Conservation (phyloP, 352 stramenopile genomes). For the Phytopythium helicoides region DNA sequence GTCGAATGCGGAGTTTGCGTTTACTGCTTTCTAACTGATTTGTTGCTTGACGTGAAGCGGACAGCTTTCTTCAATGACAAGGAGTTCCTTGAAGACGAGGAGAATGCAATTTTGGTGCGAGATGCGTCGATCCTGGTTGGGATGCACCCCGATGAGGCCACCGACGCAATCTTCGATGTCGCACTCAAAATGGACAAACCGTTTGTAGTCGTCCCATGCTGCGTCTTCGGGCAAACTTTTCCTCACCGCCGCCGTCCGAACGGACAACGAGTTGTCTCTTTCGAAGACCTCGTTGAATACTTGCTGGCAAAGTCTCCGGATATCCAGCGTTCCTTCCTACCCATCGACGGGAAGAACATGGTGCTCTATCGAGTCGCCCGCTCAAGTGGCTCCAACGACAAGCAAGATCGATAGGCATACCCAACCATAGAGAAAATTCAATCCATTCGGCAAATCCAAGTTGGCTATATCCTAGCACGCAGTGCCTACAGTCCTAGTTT, state of each 20-base stretch:
- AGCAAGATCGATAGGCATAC: background rate
- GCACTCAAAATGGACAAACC: slow-evolving; percentile 89
- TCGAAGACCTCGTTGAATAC: slow-evolving; percentile 79
- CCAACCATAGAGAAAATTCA: background rate
- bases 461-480: too few relatives aligned
- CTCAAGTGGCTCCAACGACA: background rate
- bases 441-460: too few relatives aligned
- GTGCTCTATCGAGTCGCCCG: slow-evolving; percentile 56
- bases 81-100: slow-evolving; percentile 44
- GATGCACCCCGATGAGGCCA: slow-evolving; percentile 95
- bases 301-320: slow-evolving; percentile 60
- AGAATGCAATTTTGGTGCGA: slow-evolving; percentile 54
- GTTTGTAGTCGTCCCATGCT: slow-evolving; percentile 96
- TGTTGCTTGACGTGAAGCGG: slow-evolving; percentile 15
- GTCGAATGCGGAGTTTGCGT: too few relatives aligned
- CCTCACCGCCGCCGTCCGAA: slow-evolving; percentile 49
- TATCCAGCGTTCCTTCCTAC: slow-evolving; percentile 63
- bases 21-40: too few relatives aligned
- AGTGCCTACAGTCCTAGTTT: background rate
- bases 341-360: slow-evolving; percentile 84
- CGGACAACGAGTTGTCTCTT: slow-evolving; percentile 62
- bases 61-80: slow-evolving; percentile 61
- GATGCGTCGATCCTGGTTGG: slow-evolving; percentile 85
- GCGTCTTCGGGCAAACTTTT: slow-evolving; percentile 93
- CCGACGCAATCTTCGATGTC: slow-evolving; percentile 93